These are phyloP conservation scores for Globisporangium rhizosaccharum DNA, from an alignment of 352 stramenopile species.

Conservation along the genomic window DNA sequence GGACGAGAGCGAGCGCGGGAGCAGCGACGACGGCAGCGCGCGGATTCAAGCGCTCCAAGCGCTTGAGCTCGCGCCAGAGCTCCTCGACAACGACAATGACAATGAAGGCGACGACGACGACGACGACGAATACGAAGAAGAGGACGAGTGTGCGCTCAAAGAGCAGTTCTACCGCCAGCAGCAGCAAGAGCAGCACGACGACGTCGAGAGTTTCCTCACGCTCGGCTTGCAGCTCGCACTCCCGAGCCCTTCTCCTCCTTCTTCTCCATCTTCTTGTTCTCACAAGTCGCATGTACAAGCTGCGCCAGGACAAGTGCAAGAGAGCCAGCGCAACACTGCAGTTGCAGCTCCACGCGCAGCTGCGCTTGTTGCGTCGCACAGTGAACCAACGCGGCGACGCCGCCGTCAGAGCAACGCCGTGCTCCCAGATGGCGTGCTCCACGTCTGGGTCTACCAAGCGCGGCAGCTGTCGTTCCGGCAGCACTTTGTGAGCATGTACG, in stretches of 20 bases:
- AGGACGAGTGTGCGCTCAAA: conserved; percentile 9
- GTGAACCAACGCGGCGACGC: neutral
- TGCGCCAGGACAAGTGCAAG: neutral
- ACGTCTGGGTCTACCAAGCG: conserved; percentile 51
- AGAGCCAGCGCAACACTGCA: neutral
- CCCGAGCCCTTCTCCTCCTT: neutral
- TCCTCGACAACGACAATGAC: neutral
- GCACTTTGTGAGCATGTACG: conserved; percentile 40
- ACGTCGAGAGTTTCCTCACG: conserved; percentile 11
- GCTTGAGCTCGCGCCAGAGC: neutral
- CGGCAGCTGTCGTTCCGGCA: conserved; percentile 33
- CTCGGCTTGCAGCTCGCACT: conserved; percentile 3
- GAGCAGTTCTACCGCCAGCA: conserved; percentile 14
- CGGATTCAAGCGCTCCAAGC: neutral
- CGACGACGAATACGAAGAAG: neutral
- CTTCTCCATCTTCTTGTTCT: neutral
- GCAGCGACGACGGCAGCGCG: neutral
- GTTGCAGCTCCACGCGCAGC: too few species aligned
- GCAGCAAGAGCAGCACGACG: conserved; percentile 4
- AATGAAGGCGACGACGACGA: neutral
- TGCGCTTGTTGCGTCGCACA: neutral
- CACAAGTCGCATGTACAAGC: neutral
- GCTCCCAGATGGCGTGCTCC: conserved; percentile 26
- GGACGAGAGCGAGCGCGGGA: neutral
- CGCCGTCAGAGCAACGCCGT: conserved; percentile 9